Evolutionary conservation across 1,139 yeast species (phyloP), one percentile per base, ranked within the genome.

Genomic region (Hyphopichia wangnamkhiaoensis): DNA sequence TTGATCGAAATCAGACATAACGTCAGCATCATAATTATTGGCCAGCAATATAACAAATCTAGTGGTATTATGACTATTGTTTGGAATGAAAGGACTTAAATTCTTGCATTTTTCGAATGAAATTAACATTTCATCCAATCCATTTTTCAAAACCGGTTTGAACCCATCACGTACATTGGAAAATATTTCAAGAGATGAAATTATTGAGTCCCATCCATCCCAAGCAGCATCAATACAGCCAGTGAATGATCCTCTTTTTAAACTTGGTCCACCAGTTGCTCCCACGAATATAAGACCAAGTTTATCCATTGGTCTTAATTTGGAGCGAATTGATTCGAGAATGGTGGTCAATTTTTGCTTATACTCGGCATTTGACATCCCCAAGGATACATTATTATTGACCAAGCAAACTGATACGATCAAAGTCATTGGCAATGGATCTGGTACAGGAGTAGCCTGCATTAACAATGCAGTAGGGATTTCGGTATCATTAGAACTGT

Each of bases 251-350:
- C 83, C 82, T 29, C 61, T 54, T 20, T 60, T 53, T 5, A 68
- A 50, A 29, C 41, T 59, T 15, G 69, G 61, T 1, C 47, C 42
- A 1, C 76, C 71, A 48, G 76, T 71, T 38, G 70, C 63, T 1
- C 85, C 85, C 15, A 78, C 57, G 30, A 80, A 64, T 0, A 82
- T 74, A 19, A 82, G 47, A 0, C 85, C 86, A 9, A 82, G 52
- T 35, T 64, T 67, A 53, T 82, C 88, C n/a, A 56, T 50, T 0
- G 63, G 55, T 28, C 71, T 58, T 35, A 82, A 50, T 0, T 50
- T 46, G 1, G 49, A 38, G 31, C 74, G 46, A 7, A 68, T 51
- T 2, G 43, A 49, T 5, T 46, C 50, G 3, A 80, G 41, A 3
- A 59, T 46, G 0, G 45, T 33, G 32, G 61, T 60, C 2, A 77